phyloP scores from a whole-genome alignment of 257 asterid genomes.

The Nicotiana paniculata region DNA sequence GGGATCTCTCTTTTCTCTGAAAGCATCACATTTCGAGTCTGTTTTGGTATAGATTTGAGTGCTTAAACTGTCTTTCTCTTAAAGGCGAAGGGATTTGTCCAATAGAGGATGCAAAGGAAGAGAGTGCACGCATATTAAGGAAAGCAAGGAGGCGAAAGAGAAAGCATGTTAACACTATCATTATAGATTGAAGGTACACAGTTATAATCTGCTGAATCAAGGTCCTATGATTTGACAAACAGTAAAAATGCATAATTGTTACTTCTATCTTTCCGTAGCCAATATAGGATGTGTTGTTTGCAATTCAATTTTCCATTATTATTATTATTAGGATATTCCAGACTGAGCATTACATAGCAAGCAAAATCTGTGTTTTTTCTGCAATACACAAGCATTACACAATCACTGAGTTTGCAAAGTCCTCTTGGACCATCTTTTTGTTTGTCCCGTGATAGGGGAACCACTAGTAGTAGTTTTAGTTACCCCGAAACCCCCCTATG shows the following conservation, averaged over 20 bases:
- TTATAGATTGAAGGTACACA: slow-evolving; percentile 58
- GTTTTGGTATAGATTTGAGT: background rate
- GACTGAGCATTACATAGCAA: background rate
- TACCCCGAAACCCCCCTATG: too few relatives aligned
- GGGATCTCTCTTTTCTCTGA: background rate
- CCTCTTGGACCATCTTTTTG: too few relatives aligned
- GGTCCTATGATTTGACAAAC: background rate
- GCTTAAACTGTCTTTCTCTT: slow-evolving; percentile 11
- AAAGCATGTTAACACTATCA: slow-evolving; percentile 51
- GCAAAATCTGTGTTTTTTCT: background rate
- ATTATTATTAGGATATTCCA: background rate
- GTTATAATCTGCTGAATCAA: background rate
- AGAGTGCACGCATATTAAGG: slow-evolving; percentile 63
- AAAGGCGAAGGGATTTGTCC: slow-evolving; percentile 27
- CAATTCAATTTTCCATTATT: background rate
- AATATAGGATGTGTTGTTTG: background rate
- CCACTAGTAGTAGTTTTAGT: too few relatives aligned
- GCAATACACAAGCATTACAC: too few relatives aligned
- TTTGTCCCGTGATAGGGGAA: too few relatives aligned
- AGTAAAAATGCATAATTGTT: background rate
- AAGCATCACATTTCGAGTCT: background rate
- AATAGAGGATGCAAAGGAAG: slow-evolving; percentile 47
- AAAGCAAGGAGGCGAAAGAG: slow-evolving; percentile 90
- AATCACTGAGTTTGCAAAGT: too few relatives aligned
- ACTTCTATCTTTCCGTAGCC: background rate